Evolutionary conservation across 2,329 filamentous ascomycete species (phyloP).

Genomic region (Botrytis paeoniae): DNA sequence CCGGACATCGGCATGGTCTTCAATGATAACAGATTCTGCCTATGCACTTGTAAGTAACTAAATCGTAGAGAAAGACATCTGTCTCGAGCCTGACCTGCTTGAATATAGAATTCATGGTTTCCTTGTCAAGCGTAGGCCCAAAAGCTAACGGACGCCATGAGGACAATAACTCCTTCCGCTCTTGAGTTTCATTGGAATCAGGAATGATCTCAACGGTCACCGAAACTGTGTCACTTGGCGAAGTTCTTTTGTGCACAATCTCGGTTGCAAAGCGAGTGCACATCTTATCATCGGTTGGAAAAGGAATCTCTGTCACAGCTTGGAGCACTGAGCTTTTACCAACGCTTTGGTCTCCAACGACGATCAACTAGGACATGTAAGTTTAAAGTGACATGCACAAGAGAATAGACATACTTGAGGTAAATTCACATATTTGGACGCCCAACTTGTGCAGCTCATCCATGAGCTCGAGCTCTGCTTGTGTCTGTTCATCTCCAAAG

Average conservation of each 20-base stretch:
- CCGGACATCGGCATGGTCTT: not conserved
- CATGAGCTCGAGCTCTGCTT: slow-evolving; percentile 23
- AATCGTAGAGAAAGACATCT: too few species aligned
- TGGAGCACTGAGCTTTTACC: slow-evolving; percentile 40
- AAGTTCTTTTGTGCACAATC: slow-evolving; percentile 40
- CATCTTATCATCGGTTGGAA: slow-evolving; percentile 40
- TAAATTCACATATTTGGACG: slow-evolving; percentile 23
- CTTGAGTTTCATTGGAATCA: slow-evolving; percentile 12
- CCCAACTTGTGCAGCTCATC: slow-evolving; percentile 27
- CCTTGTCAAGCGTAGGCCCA: not conserved
- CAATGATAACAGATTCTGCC: not conserved
- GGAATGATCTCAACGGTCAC: slow-evolving; percentile 16
- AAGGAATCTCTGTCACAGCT: slow-evolving; percentile 40
- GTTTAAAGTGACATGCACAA: not conserved
- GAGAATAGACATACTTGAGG: slow-evolving; percentile 22
- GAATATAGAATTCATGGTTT: slow-evolving; percentile 3
- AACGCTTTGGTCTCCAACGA: slow-evolving; percentile 43
- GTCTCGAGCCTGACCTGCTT: not conserved
- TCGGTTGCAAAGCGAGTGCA: slow-evolving; percentile 47
- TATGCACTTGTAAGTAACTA: not conserved
- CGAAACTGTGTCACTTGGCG: slow-evolving; percentile 9
- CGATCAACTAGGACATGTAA: slow-evolving; percentile 34
- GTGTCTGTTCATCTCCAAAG: slow-evolving; percentile 26
- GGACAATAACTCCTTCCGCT: slow-evolving; percentile 9
- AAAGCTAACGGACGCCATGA: slow-evolving; percentile 4